Base-by-base conservation (phyloP, 345 rosid genomes). In the Salix purpurea region DNA sequence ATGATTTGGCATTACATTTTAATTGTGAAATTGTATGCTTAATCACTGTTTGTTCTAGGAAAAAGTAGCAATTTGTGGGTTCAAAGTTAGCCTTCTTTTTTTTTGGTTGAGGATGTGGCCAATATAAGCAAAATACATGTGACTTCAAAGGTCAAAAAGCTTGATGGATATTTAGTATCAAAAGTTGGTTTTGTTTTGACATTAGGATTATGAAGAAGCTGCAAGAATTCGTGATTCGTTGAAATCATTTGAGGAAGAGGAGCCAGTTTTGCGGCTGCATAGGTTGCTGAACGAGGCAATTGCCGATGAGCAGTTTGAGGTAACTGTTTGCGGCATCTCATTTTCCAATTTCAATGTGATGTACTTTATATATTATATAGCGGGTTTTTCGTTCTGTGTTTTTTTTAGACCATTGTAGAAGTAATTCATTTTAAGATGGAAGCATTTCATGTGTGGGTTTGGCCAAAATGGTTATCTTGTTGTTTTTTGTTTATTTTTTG, bases 201-300 rank as follows among this genome's bases (percentile, higher is more conserved):
- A 69, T 26, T 67, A 91, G 97, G 86, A 89, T 74, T 91, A 91
- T 56, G 76, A 90, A 81, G 97, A 85, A 78, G 94, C 97, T 64
- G 92, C 94, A 2, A 86, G 90, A 74, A 78, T 91, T 67, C 90
- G 91, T 2, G 91, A 89, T 74, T 90, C 92, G 5, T 70, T 91
- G 78, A 90, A 78, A 73, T 75, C 77, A 50, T 90, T 90, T 19
- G 94, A 91, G 83, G 91, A 88, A 74, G 91, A 83, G 77, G 97
- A 91, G 79, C 94, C 92, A 2, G 85, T 86, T 82, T 80, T 90
- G 42, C 84, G 82, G 42, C 85, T 87, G 54, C 80, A 89, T 37
- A 85, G 87, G 74, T 72, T 86, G 82, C 83, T 91, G 26, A 90
- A 81, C 82, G 90, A 88, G 67, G 89, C 97, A 7, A 56, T 85